Evolutionary conservation across 2,329 filamentous ascomycete genomes (phyloP).

Genomic region (Fusarium pseudograminearum): DNA sequence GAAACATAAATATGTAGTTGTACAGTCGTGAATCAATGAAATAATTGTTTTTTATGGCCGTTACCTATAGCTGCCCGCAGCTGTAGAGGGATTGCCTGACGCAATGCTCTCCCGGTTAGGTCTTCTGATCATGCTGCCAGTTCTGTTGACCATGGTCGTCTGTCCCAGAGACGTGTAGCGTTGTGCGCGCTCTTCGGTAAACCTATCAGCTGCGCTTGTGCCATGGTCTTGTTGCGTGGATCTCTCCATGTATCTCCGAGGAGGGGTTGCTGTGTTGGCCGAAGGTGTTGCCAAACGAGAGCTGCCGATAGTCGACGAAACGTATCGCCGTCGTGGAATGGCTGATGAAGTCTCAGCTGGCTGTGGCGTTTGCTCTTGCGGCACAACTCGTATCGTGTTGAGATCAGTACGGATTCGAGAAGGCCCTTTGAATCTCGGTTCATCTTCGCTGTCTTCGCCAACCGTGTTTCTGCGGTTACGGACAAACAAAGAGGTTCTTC

Average conservation of each 20-base stretch:
- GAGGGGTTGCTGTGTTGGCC: slow-evolving; percentile 54
- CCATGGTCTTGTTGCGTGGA: slow-evolving; percentile 53
- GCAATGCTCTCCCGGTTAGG: slow-evolving; percentile 57
- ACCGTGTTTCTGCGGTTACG: slow-evolving; percentile 61
- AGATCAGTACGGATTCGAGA: slow-evolving; percentile 71
- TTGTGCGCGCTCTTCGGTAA: slow-evolving; percentile 45
- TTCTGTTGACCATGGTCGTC: slow-evolving; percentile 57
- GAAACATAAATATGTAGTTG: slow-evolving; percentile 44
- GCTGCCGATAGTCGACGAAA: slow-evolving; percentile 60
- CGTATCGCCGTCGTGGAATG: slow-evolving; percentile 66
- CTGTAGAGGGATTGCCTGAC: slow-evolving; percentile 54
- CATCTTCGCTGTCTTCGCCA: slow-evolving; percentile 62
- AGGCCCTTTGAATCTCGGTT: slow-evolving; percentile 64
- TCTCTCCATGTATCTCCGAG: slow-evolving; percentile 64
- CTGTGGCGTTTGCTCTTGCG: slow-evolving; percentile 46
- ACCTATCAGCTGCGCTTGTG: slow-evolving; percentile 44
- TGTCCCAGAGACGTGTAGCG: slow-evolving; percentile 61
- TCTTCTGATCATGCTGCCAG: slow-evolving; percentile 60
- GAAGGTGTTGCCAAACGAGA: slow-evolving; percentile 59
- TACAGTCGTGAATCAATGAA: slow-evolving; percentile 47
- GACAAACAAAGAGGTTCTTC: slow-evolving; percentile 58
- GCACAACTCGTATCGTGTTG: slow-evolving; percentile 52
- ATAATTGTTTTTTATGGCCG: slow-evolving; percentile 49
- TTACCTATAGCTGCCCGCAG: slow-evolving; percentile 61
- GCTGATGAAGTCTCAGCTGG: slow-evolving; percentile 39